These are phyloP conservation scores for Fusarium sp. DNA, from an alignment of 2,329 filamentous ascomycete species.

Conservation along the genomic window DNA sequence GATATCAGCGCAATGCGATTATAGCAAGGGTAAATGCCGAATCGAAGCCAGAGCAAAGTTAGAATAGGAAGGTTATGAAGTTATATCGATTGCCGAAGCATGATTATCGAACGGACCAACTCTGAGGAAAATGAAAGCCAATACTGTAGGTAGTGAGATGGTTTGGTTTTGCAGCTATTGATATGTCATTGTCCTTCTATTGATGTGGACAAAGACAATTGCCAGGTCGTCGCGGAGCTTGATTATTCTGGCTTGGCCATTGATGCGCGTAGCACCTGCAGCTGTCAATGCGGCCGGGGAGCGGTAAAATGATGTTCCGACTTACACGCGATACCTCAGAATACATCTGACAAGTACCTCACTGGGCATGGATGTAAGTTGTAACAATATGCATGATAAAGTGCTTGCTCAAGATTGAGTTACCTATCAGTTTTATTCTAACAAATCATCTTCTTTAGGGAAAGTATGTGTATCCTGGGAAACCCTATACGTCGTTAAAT, in stretches of 20 bases:
- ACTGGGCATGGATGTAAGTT: neutral
- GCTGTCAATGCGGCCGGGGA: conserved; percentile 17
- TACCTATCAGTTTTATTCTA: neutral
- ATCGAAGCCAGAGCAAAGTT: conserved; percentile 13
- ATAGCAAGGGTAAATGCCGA: conserved; percentile 21
- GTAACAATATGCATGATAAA: neutral
- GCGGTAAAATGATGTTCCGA: conserved; percentile 42
- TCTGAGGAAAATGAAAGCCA: neutral
- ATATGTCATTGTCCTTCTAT: conserved; percentile 34
- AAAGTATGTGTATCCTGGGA: neutral
- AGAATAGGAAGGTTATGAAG: neutral
- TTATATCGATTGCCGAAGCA: conserved; percentile 39
- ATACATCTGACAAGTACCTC: neutral
- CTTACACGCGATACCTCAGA: conserved; percentile 30
- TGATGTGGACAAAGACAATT: conserved; percentile 41
- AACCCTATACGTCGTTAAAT: too few species aligned
- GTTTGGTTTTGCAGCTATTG: conserved; percentile 25
- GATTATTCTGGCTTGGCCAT: conserved; percentile 31
- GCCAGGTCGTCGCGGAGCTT: conserved; percentile 38
- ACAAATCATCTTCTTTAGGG: neutral
- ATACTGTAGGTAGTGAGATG: neutral
- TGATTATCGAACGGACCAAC: conserved; percentile 29
- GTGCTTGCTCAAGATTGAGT: neutral
- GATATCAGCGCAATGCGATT: conserved; percentile 37
- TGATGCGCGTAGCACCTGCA: conserved; percentile 38